A percentile compares a stretch with the other conserved stretches of the same genome.
These are phyloP conservation scores for Mimosa pudica DNA, from an alignment of 306 rosid species.

Conservation along the genomic window DNA sequence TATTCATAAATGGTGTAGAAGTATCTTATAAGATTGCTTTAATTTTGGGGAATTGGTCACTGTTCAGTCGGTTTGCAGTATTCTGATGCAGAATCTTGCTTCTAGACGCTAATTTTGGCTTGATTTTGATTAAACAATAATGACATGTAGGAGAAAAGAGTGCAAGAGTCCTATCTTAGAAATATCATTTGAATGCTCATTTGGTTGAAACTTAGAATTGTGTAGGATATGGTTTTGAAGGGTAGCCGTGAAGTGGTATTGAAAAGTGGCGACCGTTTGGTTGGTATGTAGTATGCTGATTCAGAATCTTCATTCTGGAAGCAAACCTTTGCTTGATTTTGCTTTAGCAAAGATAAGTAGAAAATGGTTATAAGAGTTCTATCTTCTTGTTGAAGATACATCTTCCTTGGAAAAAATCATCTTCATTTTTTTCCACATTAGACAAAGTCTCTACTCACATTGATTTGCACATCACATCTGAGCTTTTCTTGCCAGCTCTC, in stretches of 20 bases:
- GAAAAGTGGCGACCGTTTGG: neutral
- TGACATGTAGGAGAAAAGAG: neutral
- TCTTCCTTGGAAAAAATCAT: neutral
- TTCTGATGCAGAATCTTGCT: neutral
- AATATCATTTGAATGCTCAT: neutral
- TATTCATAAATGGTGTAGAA: neutral
- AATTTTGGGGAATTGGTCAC: neutral
- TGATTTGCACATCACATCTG: neutral
- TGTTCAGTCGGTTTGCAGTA: neutral
- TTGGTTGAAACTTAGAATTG: constrained; percentile 7
- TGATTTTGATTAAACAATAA: neutral
- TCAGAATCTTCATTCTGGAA: constrained; percentile 1
- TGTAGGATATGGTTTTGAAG: neutral
- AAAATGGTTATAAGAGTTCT: neutral
- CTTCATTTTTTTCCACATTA: neutral
- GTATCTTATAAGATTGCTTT: neutral
- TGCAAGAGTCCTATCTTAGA: neutral
- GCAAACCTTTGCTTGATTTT: constrained; percentile 2
- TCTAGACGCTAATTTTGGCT: constrained; percentile 12
- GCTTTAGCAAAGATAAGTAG: neutral
- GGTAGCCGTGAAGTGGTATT: neutral
- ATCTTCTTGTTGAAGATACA: neutral
- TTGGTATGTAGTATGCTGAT: neutral
- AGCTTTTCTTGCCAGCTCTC: neutral
- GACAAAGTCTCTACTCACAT: neutral